phyloP scores from a whole-genome alignment of 2,329 filamentous ascomycete species.

The Aspergillus luchuensis region DNA sequence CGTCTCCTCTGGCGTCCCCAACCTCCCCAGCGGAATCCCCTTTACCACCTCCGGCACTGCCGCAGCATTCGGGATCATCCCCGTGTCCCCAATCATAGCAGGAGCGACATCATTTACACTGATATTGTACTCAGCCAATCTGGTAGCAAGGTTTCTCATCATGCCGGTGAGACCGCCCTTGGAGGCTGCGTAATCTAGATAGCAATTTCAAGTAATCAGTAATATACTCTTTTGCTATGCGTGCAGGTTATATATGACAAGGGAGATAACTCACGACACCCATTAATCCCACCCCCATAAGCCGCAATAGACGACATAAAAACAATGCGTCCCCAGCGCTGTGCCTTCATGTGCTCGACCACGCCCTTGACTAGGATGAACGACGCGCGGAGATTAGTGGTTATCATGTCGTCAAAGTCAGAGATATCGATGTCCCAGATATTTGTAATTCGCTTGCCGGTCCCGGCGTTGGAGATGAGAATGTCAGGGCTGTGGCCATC shows the following conservation, averaged over 20 bases:
- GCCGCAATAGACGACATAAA: conserved; percentile 66
- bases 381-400: conserved; percentile 63
- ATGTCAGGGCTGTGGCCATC: conserved; percentile 63
- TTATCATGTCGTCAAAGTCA: conserved; percentile 65
- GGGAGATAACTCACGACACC: conserved; percentile 48
- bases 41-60: conserved; percentile 62
- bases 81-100: conserved; percentile 67
- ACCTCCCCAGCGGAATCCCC: conserved; percentile 60
- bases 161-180: conserved; percentile 65
- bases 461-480: conserved; percentile 66
- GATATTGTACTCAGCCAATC: conserved; percentile 62
- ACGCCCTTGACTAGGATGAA: conserved; percentile 64
- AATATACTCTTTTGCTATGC: no score
- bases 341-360: conserved; percentile 61
- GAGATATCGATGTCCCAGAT: conserved; percentile 60
- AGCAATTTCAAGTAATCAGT: no score
- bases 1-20: conserved; percentile 62
- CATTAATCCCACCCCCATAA: conserved; percentile 65
- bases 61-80: conserved; percentile 63
- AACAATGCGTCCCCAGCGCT: conserved; percentile 65
- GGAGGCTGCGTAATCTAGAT: conserved; percentile 55
- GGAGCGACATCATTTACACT: conserved; percentile 69
- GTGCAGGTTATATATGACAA: no score
- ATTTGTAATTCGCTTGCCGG: conserved; percentile 60
- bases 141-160: conserved; percentile 65